These are phyloP conservation scores for Cercis canadensis DNA, from an alignment of 306 rosid species.

Conservation along the genomic window DNA sequence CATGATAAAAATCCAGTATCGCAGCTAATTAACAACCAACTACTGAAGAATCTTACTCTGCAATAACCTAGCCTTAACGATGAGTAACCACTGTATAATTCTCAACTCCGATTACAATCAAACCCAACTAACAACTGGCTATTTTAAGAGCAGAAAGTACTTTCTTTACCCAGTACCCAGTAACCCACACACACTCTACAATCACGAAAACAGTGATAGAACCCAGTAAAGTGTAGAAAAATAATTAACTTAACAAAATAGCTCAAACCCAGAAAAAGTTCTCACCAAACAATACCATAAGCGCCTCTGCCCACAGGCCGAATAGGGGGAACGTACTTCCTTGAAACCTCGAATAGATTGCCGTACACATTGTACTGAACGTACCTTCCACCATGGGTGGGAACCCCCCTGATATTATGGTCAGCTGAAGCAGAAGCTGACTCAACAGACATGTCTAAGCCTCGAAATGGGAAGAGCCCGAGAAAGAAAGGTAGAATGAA, in stretches of 20 bases:
- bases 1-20: neutral
- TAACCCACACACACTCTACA: no score
- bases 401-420: slow-evolving; percentile 58
- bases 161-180: neutral
- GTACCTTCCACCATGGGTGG: slow-evolving; percentile 82
- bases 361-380: slow-evolving; percentile 88
- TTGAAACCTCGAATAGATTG: slow-evolving; percentile 86
- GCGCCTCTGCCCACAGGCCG: slow-evolving; percentile 98
- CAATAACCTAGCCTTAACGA: neutral
- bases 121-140: slow-evolving; percentile 12
- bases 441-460: slow-evolving; percentile 49
- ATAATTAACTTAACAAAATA: slow-evolving; percentile 24
- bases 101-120: slow-evolving; percentile 19
- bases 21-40: slow-evolving; percentile 19
- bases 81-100: neutral
- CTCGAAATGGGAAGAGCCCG: slow-evolving; percentile 34
- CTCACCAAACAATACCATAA: slow-evolving; percentile 93
- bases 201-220: no score
- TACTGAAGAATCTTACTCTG: slow-evolving; percentile 1
- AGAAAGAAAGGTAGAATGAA: slow-evolving; percentile 31
- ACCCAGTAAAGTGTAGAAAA: neutral
- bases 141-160: slow-evolving; percentile 3
- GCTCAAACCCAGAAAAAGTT: slow-evolving; percentile 4
- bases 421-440: slow-evolving; percentile 54
- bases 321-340: slow-evolving; percentile 89